Conservation (phyloP, 75 land plant species). For the Larix kaempferi region DNA sequence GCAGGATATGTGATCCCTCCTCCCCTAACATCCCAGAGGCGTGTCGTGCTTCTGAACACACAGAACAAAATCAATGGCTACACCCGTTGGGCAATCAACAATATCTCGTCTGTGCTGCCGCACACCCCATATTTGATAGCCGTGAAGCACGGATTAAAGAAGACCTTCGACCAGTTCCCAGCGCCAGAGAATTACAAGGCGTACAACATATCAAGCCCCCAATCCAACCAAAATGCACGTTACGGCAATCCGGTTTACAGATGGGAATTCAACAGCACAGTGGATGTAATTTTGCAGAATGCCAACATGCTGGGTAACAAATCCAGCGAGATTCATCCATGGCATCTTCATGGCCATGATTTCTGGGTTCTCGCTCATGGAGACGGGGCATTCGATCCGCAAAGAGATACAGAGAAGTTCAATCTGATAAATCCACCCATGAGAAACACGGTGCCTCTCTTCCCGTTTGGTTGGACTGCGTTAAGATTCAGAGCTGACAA, state of each 20-base stretch:
- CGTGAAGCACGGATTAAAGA: conserved; percentile 13
- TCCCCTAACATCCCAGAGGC: conserved; percentile 33
- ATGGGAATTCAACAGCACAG: conserved; percentile 10
- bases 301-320: conserved; percentile 42
- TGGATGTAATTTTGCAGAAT: conserved; percentile 79
- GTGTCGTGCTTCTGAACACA: conserved; percentile 58
- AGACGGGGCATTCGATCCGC: conserved; percentile 50
- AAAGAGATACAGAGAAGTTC: conserved; percentile 27
- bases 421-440: conserved; percentile 64
- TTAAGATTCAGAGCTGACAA: conserved; percentile 71
- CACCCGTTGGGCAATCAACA: conserved; percentile 58
- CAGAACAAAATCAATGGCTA: conserved; percentile 49
- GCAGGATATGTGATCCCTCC: conserved; percentile 23
- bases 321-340: conserved; percentile 85
- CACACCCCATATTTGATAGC: conserved; percentile 62
- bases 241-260: too few relatives aligned
- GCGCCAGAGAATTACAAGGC: conserved; percentile 2
- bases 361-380: conserved; percentile 90
- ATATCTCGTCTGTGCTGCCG: conserved; percentile 56
- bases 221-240: too few relatives aligned
- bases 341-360: conserved; percentile 91
- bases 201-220: background rate
- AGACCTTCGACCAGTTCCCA: background rate
- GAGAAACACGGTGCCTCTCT: conserved; percentile 75
- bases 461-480: conserved; percentile 83